phyloP scores from a whole-genome alignment of 164 flowering plant species.

The Stephania cephalantha region DNA sequence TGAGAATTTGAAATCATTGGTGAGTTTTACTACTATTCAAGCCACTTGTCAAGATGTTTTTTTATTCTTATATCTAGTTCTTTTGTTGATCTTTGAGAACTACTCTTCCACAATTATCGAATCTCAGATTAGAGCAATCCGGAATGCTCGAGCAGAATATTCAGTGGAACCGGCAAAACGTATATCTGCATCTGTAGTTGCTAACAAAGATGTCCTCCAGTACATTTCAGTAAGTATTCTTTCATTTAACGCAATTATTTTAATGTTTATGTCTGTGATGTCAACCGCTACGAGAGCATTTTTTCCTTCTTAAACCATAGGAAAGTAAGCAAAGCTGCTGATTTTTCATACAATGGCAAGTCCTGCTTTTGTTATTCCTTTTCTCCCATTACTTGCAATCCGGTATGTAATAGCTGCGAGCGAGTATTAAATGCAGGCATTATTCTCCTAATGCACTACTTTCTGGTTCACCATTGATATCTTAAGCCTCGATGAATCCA shows the following conservation, averaged over 20 bases:
- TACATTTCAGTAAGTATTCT: conserved; percentile 18
- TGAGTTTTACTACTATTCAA: conserved; percentile 23
- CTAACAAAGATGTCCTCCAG: conserved; percentile 52
- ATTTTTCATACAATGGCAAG: conserved; percentile 1
- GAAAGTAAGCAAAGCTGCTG: not conserved
- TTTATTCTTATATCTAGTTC: not conserved
- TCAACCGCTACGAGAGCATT: not conserved
- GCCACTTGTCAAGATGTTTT: not conserved
- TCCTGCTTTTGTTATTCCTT: not conserved
- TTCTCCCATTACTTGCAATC: not conserved
- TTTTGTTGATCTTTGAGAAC: not conserved
- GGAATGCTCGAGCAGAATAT: conserved; percentile 95
- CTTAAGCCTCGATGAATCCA: too few relatives aligned
- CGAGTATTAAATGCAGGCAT: not conserved
- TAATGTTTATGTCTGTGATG: too few relatives aligned
- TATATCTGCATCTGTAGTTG: conserved; percentile 85
- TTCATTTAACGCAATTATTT: not conserved
- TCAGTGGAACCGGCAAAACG: conserved; percentile 90
- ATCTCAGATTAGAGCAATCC: conserved; percentile 64
- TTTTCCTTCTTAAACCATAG: not conserved
- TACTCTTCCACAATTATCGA: not conserved
- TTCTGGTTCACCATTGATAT: too few relatives aligned
- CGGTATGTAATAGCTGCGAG: too few relatives aligned
- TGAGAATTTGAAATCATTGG: conserved; percentile 88
- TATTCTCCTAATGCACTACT: not conserved